Conservation (phyloP, 2,329 filamentous ascomycete genomes). For the Aaosphaeria pasadenensis region DNA sequence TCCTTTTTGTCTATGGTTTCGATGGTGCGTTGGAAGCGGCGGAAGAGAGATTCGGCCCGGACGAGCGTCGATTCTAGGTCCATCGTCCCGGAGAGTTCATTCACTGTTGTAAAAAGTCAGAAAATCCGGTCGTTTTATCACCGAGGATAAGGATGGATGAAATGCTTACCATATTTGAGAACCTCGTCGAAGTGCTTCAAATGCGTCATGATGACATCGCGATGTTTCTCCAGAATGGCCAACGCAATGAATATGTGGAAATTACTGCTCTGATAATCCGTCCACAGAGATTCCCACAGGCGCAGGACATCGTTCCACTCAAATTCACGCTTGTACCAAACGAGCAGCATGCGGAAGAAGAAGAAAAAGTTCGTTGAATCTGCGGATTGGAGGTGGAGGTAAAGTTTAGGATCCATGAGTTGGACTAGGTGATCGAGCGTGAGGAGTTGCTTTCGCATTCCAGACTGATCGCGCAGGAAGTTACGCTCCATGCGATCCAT, state of each 20-base stretch:
- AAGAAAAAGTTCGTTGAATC: constrained; percentile 99
- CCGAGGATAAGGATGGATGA: background rate
- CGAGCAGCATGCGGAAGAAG: constrained; percentile 97
- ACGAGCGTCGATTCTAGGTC: constrained; percentile 84
- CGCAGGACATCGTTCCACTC: constrained; percentile 81
- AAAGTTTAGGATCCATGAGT: constrained; percentile 93
- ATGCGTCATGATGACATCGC: constrained; percentile 95
- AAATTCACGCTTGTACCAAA: constrained; percentile 99
- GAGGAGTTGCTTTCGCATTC: constrained; percentile 88
- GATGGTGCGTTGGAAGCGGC: constrained; percentile 80
- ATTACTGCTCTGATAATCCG: constrained; percentile 80
- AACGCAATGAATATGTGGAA: constrained; percentile 95
- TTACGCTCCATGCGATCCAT: constrained; percentile 99
- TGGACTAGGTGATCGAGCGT: constrained; percentile 93
- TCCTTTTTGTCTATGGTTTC: constrained; percentile 90
- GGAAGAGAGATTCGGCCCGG: constrained; percentile 84
- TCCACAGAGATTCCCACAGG: constrained; percentile 93
- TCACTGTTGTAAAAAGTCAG: constrained; percentile 57
- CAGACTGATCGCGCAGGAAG: constrained; percentile 91
- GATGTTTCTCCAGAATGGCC: constrained; percentile 90
- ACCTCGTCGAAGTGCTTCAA: constrained; percentile 95
- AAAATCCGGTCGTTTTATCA: no score
- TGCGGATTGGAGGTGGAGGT: constrained; percentile 80
- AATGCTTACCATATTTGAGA: constrained; percentile 78
- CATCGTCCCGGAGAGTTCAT: constrained; percentile 90